phyloP scores from a whole-genome alignment of 306 rosid species.

The Heteromeles arbutifolia region DNA sequence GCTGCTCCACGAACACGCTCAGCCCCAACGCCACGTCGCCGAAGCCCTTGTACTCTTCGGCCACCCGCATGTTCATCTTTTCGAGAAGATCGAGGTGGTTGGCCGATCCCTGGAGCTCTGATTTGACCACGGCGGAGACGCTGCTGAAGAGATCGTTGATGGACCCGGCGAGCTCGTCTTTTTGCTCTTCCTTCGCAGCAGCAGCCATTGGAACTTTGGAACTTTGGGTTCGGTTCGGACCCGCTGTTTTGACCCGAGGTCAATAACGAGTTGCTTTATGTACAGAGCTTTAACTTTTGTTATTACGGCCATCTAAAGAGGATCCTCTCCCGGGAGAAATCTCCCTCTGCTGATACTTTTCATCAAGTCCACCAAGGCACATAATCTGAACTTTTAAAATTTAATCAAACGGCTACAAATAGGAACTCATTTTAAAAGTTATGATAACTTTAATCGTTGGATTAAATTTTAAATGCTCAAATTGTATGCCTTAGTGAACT shows the following conservation, averaged over 20 bases:
- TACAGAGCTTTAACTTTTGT: too few relatives aligned
- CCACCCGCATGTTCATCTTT: conserved; percentile 73
- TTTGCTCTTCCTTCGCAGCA: conserved; percentile 22
- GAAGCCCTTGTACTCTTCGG: conserved; percentile 72
- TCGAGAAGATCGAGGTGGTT: conserved; percentile 78
- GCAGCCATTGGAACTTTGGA: conserved; percentile 26
- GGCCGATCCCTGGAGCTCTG: conserved; percentile 83
- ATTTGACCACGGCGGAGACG: conserved; percentile 72
- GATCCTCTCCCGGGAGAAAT: too few relatives aligned
- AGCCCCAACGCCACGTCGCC: conserved; percentile 89
- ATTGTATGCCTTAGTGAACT: too few relatives aligned
- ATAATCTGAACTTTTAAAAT: too few relatives aligned
- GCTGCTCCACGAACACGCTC: conserved; percentile 79
- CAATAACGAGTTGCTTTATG: not conserved
- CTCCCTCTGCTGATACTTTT: too few relatives aligned
- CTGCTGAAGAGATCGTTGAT: conserved; percentile 61
- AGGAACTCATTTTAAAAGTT: rapidly evolving
- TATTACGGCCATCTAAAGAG: too few relatives aligned
- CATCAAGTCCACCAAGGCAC: too few relatives aligned
- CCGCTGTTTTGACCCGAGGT: not conserved
- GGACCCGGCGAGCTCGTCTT: conserved; percentile 55
- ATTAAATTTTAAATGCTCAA: too few relatives aligned
- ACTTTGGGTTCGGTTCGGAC: not conserved
- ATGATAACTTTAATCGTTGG: rapidly evolving
- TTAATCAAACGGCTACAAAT: rapidly evolving